A percentile compares a stretch with the other conserved stretches of the same genome.
Evolutionary conservation across 2,329 filamentous ascomycete species (phyloP).

Genomic region (Ophiostoma australiae): DNA sequence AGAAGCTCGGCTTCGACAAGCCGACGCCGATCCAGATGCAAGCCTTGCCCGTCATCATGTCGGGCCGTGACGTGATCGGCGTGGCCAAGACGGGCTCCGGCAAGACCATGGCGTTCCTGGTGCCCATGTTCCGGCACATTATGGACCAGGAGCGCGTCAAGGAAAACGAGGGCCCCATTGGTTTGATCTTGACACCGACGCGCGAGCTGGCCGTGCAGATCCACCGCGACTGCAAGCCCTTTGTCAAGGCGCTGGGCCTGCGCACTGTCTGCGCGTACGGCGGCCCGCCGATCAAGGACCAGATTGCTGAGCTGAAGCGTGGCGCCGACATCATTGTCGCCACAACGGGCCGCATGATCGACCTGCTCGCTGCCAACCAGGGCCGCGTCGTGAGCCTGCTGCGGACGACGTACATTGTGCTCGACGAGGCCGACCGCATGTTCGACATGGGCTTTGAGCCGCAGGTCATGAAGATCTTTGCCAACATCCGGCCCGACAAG

Average conservation of each 20-base stretch:
- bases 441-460: slow-evolving; percentile 99
- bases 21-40: slow-evolving; percentile 95
- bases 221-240: slow-evolving; percentile 89
- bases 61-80: slow-evolving; percentile 88
- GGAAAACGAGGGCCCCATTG: slow-evolving; percentile 79
- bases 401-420: slow-evolving; percentile 86
- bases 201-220: slow-evolving; percentile 92
- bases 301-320: slow-evolving; percentile 93
- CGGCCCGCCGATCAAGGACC: slow-evolving; percentile 91
- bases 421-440: slow-evolving; percentile 98
- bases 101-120: slow-evolving; percentile 90
- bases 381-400: slow-evolving; percentile 89
- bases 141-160: slow-evolving; percentile 83
- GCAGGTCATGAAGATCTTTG: slow-evolving; percentile 94
- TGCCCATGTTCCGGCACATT: slow-evolving; percentile 98
- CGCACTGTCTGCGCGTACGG: slow-evolving; percentile 90
- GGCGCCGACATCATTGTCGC: slow-evolving; percentile 94
- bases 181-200: slow-evolving; percentile 87
- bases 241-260: slow-evolving; percentile 78
- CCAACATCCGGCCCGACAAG: slow-evolving; percentile 82
- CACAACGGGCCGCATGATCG: slow-evolving; percentile 92
- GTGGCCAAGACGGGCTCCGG: slow-evolving; percentile 97
- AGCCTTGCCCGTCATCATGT: slow-evolving; percentile 92
- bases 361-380: slow-evolving; percentile 86
- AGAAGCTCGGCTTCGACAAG: slow-evolving; percentile 73